phyloP scores from a whole-genome alignment of 2,329 filamentous ascomycete genomes.

The Neobulgaria alba region DNA sequence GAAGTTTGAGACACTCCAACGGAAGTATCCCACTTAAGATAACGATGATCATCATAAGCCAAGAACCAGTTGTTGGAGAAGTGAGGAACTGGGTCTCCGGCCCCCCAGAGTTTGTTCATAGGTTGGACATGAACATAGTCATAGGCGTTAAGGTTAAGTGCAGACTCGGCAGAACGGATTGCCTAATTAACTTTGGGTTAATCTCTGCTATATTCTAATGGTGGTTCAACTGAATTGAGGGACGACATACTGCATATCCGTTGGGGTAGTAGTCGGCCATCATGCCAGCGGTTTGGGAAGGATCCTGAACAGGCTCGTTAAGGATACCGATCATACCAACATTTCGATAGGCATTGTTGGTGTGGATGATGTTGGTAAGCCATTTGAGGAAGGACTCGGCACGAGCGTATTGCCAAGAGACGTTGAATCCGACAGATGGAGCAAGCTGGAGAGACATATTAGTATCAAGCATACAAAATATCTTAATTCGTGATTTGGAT shows the following conservation, averaged over 20 bases:
- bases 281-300: conserved; percentile 30
- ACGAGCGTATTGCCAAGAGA: conserved; percentile 46
- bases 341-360: conserved; percentile 37
- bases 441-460: conserved; percentile 24
- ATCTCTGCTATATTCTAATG: not conserved
- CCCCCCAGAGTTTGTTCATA: conserved; percentile 46
- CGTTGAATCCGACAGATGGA: conserved; percentile 43
- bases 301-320: conserved; percentile 45
- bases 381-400: conserved; percentile 45
- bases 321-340: conserved; percentile 51
- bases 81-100: conserved; percentile 41
- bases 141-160: conserved; percentile 33
- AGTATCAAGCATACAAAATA: too few species aligned
- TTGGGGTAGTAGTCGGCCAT: conserved; percentile 39
- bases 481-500: not conserved
- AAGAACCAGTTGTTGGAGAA: conserved; percentile 36
- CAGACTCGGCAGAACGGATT: conserved; percentile 41
- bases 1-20: conserved; percentile 36
- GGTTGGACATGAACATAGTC: conserved; percentile 44
- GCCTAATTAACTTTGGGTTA: conserved; percentile 20
- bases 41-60: conserved; percentile 41
- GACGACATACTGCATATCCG: conserved; percentile 30
- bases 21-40: conserved; percentile 44
- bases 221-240: not conserved
- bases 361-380: conserved; percentile 45